Evolutionary conservation across 257 asterid genomes (phyloP).

Genomic region (Asclepias syriaca): DNA sequence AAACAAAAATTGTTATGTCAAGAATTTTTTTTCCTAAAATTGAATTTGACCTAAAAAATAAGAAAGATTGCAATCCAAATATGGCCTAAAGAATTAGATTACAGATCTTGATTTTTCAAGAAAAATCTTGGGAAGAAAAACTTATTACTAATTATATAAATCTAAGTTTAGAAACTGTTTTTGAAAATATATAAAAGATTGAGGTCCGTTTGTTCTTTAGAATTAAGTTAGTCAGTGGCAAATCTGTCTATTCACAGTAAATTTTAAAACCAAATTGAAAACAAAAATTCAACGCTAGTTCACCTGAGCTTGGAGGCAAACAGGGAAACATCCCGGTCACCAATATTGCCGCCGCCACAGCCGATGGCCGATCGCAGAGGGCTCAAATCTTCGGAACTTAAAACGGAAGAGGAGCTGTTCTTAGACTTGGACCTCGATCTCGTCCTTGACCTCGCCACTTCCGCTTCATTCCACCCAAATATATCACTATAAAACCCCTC

Average conservation of each 20-base stretch:
- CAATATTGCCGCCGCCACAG: not conserved
- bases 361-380: constrained; percentile 54
- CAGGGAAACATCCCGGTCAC: constrained; percentile 41
- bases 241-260: not conserved
- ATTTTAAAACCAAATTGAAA: not conserved
- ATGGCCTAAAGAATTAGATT: too few relatives aligned
- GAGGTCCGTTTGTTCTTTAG: too few relatives aligned
- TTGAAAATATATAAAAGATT: too few relatives aligned
- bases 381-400: constrained; percentile 74
- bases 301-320: constrained; percentile 72
- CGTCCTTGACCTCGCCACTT: constrained; percentile 46
- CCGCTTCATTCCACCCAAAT: constrained; percentile 58
- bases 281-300: not conserved
- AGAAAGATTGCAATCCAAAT: too few relatives aligned
- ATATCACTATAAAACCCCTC: constrained; percentile 55
- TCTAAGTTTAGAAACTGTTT: too few relatives aligned
- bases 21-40: too few relatives aligned
- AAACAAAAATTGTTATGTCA: too few relatives aligned
- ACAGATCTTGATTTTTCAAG: too few relatives aligned
- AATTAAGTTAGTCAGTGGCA: not conserved
- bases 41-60: too few relatives aligned
- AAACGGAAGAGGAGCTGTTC: constrained; percentile 58
- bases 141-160: too few relatives aligned
- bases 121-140: too few relatives aligned
- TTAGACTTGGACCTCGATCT: constrained; percentile 43